These are phyloP conservation scores for Abrus precatorius DNA, from an alignment of 306 rosid species.

Conservation along the genomic window DNA sequence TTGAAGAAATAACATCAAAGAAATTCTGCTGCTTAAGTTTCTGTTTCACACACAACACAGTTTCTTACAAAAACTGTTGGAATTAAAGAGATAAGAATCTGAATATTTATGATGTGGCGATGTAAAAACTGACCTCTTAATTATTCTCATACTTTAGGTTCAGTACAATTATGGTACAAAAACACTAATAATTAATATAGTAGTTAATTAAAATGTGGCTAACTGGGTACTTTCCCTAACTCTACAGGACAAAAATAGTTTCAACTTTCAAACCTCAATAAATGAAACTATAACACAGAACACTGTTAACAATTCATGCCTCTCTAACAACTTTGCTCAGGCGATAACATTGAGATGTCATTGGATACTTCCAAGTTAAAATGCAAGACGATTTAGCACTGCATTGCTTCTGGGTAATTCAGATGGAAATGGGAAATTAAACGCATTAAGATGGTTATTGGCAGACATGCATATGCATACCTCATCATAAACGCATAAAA, in stretches of 20 bases:
- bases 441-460: slow-evolving; percentile 4
- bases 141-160: slow-evolving; percentile 6
- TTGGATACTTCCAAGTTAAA: slow-evolving; percentile 9
- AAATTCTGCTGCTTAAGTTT: neutral
- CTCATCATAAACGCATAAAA: neutral
- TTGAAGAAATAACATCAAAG: neutral
- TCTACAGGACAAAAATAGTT: slow-evolving; percentile 5
- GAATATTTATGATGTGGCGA: neutral
- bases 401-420: neutral
- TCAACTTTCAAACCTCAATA: slow-evolving; percentile 9
- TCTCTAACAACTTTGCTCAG: neutral
- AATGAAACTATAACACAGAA: neutral
- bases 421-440: neutral
- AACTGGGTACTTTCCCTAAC: slow-evolving; percentile 11
- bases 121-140: neutral
- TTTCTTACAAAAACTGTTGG: neutral
- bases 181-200: neutral
- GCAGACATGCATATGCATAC: neutral
- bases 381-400: neutral
- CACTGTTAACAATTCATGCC: neutral
- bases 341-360: slow-evolving; percentile 11
- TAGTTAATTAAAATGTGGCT: neutral
- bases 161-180: neutral
- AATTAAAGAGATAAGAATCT: neutral
- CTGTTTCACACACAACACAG: neutral